phyloP scores from a whole-genome alignment of 2,329 filamentous ascomycete genomes.

The Hymenoscyphus albidus region DNA sequence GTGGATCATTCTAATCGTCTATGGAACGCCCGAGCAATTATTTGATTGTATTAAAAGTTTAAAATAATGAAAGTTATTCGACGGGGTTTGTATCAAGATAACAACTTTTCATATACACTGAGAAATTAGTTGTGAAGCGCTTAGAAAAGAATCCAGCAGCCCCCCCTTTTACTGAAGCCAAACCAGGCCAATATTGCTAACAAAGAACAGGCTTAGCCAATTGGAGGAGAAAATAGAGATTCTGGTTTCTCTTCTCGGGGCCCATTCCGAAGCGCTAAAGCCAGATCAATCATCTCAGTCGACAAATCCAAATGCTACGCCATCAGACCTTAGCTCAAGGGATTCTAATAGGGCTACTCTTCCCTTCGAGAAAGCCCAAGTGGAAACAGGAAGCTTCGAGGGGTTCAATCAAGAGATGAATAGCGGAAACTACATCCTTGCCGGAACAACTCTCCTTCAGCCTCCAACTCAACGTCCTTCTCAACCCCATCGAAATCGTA shows the following conservation, averaged over 20 bases:
- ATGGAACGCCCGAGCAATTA: background rate
- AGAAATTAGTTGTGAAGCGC: no score
- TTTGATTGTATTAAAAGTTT: background rate
- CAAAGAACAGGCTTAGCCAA: background rate
- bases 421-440: background rate
- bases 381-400: background rate
- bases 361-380: background rate
- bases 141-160: no score
- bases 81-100: no score
- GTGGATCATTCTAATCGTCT: background rate
- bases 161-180: no score
- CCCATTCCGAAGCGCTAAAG: constrained; percentile 14
- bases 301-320: constrained; percentile 5
- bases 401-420: background rate
- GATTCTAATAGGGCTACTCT: background rate
- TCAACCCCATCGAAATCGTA: background rate
- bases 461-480: background rate
- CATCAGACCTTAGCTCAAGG: background rate
- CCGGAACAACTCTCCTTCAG: background rate
- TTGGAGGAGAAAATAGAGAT: constrained; percentile 20
- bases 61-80: background rate
- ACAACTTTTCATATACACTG: no score
- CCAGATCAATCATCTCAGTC: constrained; percentile 8
- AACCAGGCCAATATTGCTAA: no score
- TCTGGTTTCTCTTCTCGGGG: constrained; percentile 24